Evolutionary conservation across 495 filamentous ascomycete species (phyloP).

Genomic region (Penicillium daleae): DNA sequence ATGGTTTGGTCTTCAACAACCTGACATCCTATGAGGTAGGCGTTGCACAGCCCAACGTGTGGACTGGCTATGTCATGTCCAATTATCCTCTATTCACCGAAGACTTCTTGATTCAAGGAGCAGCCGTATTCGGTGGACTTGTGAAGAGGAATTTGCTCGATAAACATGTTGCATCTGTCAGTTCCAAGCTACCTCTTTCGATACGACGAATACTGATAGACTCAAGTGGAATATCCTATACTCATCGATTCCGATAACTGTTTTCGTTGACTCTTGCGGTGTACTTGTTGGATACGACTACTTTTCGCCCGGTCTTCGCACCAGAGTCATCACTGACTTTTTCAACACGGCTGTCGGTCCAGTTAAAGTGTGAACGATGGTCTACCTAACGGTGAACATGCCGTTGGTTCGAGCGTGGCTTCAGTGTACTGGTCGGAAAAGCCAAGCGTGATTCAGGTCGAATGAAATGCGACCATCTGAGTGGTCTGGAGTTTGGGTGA

Average conservation of each 20-base stretch:
- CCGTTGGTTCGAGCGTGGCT: not conserved
- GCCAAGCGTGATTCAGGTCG: not conserved
- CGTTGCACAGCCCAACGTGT: constrained; percentile 11
- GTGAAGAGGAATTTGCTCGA: constrained; percentile 20
- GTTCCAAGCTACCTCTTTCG: not conserved
- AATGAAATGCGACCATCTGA: not conserved
- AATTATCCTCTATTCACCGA: constrained; percentile 28
- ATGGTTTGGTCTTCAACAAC: constrained; percentile 35
- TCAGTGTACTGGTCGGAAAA: not conserved
- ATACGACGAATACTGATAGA: constrained; percentile 2
- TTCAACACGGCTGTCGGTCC: constrained; percentile 24
- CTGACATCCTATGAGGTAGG: constrained; percentile 21
- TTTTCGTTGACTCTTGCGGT: constrained; percentile 29
- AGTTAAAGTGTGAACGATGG: not conserved
- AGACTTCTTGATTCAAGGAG: constrained; percentile 26
- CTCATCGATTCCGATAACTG: constrained; percentile 29
- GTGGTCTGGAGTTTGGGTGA: too few relatives aligned
- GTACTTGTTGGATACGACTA: constrained; percentile 36
- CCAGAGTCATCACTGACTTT: constrained; percentile 30
- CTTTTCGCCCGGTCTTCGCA: constrained; percentile 30
- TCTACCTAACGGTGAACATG: too few relatives aligned
- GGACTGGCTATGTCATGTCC: constrained; percentile 27
- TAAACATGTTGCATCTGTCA: constrained; percentile 23
- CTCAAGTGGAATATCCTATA: constrained; percentile 34
- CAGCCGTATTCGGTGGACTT: constrained; percentile 27